Percentiles rank a stretch among this genome's conserved stretches.
Evolutionary conservation across 2,329 filamentous ascomycete species (phyloP).

Genomic region (Talaromyces verruculosus): DNA sequence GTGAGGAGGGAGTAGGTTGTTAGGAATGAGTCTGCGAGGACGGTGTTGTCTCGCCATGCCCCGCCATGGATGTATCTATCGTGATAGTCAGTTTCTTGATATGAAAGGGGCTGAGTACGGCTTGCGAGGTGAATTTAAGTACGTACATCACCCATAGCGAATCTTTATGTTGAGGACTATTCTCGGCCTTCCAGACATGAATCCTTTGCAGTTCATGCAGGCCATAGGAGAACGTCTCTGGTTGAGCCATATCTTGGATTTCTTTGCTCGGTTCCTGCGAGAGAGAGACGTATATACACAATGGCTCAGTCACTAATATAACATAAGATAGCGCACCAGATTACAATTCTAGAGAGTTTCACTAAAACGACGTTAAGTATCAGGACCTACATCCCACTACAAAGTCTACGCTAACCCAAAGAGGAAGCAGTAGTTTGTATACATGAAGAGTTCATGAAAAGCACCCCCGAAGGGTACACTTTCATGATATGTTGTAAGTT

Average conservation of each 20-base stretch:
- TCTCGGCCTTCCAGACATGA: slow-evolving; percentile 29
- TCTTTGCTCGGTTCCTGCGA: not conserved
- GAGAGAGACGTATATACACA: not conserved
- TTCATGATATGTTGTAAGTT: not conserved
- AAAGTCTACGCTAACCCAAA: slow-evolving; percentile 6
- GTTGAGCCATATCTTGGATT: slow-evolving; percentile 6
- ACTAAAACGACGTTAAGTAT: not conserved
- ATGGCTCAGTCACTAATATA: not conserved
- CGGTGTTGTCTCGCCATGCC: slow-evolving; percentile 50
- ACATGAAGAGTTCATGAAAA: not conserved
- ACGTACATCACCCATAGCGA: slow-evolving; percentile 45
- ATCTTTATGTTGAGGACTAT: slow-evolving; percentile 20
- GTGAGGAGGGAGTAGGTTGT: slow-evolving; percentile 36
- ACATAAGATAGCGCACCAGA: not conserved
- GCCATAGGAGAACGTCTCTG: slow-evolving; percentile 25
- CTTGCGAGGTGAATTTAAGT: not conserved
- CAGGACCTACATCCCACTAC: not conserved
- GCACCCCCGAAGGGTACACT: not conserved
- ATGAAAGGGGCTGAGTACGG: not conserved
- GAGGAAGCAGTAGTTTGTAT: slow-evolving; percentile 7
- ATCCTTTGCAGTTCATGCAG: slow-evolving; percentile 37
- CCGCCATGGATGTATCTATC: slow-evolving; percentile 50
- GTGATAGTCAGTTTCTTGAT: not conserved
- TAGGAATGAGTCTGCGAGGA: slow-evolving; percentile 39
- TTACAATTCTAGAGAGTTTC: not conserved